Percentiles rank a stretch among this genome's conserved stretches.
Evolutionary conservation across 2,329 filamentous ascomycete genomes (phyloP).

Genomic region (Botrytis squamosa): DNA sequence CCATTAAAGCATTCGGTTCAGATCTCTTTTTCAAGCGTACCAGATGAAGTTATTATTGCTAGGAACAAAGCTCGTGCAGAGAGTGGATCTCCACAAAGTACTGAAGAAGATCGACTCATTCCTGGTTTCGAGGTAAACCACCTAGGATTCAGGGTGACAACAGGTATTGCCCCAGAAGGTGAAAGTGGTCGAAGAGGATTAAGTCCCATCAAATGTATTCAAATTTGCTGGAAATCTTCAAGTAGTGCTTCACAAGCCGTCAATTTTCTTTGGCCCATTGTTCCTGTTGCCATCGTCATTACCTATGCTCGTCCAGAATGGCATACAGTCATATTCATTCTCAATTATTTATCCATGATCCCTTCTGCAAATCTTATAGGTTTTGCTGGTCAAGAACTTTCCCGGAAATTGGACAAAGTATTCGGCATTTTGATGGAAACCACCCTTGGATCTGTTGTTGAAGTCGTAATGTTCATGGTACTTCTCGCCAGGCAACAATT

Average conservation of each 20-base stretch:
- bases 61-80: neutral
- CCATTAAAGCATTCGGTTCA: conserved; percentile 8
- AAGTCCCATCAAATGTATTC: conserved; percentile 61
- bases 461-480: conserved; percentile 80
- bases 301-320: conserved; percentile 54
- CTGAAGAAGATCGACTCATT: conserved; percentile 10
- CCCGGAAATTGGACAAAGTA: conserved; percentile 73
- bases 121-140: conserved; percentile 24
- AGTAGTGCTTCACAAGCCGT: conserved; percentile 62
- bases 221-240: conserved; percentile 62
- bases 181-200: conserved; percentile 68
- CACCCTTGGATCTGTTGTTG: conserved; percentile 71
- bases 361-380: conserved; percentile 74
- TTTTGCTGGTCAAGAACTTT: conserved; percentile 70
- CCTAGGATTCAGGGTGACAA: conserved; percentile 37
- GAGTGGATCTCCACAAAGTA: neutral
- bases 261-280: conserved; percentile 73
- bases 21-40: neutral
- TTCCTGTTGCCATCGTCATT: conserved; percentile 68
- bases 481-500: conserved; percentile 56
- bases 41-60: conserved; percentile 2
- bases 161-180: conserved; percentile 50
- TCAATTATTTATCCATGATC: conserved; percentile 75
- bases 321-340: conserved; percentile 64
- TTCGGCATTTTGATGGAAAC: conserved; percentile 62